These are phyloP conservation scores for Xylaria polymorpha DNA, from an alignment of 2,329 filamentous ascomycete genomes.

Conservation along the genomic window DNA sequence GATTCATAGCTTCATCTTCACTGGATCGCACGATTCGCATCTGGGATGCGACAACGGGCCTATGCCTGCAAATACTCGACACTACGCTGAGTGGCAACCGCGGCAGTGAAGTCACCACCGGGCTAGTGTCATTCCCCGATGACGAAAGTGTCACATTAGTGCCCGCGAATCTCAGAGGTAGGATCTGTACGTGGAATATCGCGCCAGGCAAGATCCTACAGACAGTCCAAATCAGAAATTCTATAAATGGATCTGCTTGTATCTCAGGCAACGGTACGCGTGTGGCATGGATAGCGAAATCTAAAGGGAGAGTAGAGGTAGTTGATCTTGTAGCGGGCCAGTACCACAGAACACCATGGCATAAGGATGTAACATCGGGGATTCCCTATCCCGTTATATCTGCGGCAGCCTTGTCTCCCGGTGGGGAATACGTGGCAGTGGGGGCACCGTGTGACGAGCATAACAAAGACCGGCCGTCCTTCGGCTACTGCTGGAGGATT, in stretches of 20 bases:
- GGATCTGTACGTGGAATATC: not conserved
- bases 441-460: no score
- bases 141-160: not conserved
- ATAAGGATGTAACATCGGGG: not conserved
- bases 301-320: not conserved
- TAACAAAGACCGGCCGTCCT: no score
- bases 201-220: not conserved
- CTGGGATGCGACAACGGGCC: slow-evolving; percentile 4
- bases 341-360: not conserved
- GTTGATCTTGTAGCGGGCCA: not conserved
- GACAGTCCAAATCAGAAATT: no score
- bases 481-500: not conserved
- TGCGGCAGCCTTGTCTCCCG: not conserved
- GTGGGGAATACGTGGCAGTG: slow-evolving; percentile 1
- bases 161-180: no score
- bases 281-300: not conserved
- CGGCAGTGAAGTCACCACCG: no score
- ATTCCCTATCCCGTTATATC: not conserved
- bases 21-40: not conserved
- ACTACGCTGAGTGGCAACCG: no score
- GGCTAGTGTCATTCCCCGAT: slow-evolving; percentile 1
- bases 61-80: not conserved
- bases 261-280: slow-evolving; percentile 5
- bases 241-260: no score
- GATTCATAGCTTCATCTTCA: not conserved